Evolutionary conservation across 2,329 filamentous ascomycete genomes (phyloP).

Genomic region (Fusarium odoratissimum): DNA sequence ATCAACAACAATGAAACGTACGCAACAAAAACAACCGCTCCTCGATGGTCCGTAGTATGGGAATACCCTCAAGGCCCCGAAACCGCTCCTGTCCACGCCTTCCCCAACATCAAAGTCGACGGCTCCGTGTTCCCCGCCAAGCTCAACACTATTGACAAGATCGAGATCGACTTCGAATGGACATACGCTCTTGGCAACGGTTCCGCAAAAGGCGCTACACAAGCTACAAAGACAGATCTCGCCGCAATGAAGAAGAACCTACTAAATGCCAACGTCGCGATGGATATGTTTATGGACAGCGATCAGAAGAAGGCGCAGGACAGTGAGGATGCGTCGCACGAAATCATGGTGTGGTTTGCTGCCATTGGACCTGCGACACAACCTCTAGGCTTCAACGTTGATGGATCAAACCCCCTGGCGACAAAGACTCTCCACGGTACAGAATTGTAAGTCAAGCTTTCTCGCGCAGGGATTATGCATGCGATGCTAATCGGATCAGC

Average conservation of each 20-base stretch:
- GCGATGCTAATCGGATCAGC: constrained; percentile 27
- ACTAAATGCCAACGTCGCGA: constrained; percentile 66
- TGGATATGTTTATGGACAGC: constrained; percentile 68
- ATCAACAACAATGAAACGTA: constrained; percentile 64
- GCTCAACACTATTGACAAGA: constrained; percentile 52
- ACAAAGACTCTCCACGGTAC: constrained; percentile 55
- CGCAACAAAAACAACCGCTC: constrained; percentile 57
- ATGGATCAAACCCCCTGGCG: constrained; percentile 44
- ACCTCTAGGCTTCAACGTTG: constrained; percentile 56
- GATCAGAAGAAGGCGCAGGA: constrained; percentile 54
- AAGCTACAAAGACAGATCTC: constrained; percentile 50
- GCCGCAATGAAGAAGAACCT: constrained; percentile 48
- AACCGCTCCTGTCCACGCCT: constrained; percentile 64
- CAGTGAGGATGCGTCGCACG: constrained; percentile 58
- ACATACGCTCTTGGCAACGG: constrained; percentile 60
- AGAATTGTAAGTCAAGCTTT: constrained; percentile 53
- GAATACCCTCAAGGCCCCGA: constrained; percentile 57
- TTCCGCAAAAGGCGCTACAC: constrained; percentile 54
- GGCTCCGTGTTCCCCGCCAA: constrained; percentile 56
- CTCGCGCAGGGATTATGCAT: neutral
- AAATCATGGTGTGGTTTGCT: constrained; percentile 70
- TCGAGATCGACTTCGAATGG: constrained; percentile 62
- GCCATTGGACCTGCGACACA: constrained; percentile 59
- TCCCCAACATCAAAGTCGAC: constrained; percentile 64
- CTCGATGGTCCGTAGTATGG: constrained; percentile 65